Base-by-base conservation (phyloP, 257 asterid species). In the Plantago major region DNA sequence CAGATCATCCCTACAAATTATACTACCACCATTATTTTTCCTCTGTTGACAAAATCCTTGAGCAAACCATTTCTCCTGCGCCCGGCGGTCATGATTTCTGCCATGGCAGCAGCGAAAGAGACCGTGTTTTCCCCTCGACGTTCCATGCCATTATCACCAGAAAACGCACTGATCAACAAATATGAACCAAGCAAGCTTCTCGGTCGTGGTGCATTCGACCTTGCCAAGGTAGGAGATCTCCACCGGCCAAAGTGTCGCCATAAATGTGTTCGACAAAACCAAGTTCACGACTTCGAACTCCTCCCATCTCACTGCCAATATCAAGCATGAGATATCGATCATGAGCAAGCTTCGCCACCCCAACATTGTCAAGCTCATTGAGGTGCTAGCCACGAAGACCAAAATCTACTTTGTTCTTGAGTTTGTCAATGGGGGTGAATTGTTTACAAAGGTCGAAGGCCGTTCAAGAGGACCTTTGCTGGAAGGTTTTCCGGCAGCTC, bases 31-130 rank as follows among this genome's bases (percentile, higher is more conserved):
- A 33, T 33, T 1, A 2, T 33, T 33, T 22, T 22, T 22, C n/a
- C n/a, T n/a, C n/a, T 22, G 26, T 22, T 1, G 26, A 33, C 40
- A 33, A 33, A 33, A 33, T 22, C 26, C 3, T 33, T 33, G 40
- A 33, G 8, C 40, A 33, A 5, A 33, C 0, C 6, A 33, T 33
- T 33, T 33, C 40, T 33, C 6, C 40, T 17, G n/a, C 11, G 2
- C 9, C 28, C 28, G 4, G 6, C 11, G 17, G 17, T 50, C 10
- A 3, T 7, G 3, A 30, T 30, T 30, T 30, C 37, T 30, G 37
- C 37, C 37, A 70, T 78, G 87, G 72, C 79, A 61, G 87, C 65
- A 47, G 80, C 69, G 58, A 74, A 70, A 45, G 77, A 67, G 66
- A 69, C 54, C 19, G 2, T 37, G 16, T 33, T 30, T 55, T 17